Evolutionary conservation across 2,329 filamentous ascomycete genomes (phyloP).

Genomic region (Beauveria australis): DNA sequence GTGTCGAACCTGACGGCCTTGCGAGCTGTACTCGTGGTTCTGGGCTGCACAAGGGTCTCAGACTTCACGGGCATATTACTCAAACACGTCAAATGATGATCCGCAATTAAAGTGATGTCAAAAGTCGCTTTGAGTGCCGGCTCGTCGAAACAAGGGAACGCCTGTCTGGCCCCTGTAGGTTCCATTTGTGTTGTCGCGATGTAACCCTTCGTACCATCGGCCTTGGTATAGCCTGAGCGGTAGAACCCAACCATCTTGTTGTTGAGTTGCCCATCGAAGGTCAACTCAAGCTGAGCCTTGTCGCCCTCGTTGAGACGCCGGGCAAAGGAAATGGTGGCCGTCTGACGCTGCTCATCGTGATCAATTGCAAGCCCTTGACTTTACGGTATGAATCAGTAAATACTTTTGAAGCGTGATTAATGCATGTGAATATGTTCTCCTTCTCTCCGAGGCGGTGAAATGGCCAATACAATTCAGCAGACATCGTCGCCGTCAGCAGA

Average conservation of each 20-base stretch:
- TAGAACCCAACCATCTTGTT: slow-evolving; percentile 99
- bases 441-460: not conserved
- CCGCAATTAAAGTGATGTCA: slow-evolving; percentile 82
- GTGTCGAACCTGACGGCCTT: slow-evolving; percentile 89
- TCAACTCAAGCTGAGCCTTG: slow-evolving; percentile 55
- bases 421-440: too few species aligned
- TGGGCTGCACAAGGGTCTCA: slow-evolving; percentile 62
- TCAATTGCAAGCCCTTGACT: slow-evolving; percentile 45
- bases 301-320: slow-evolving; percentile 62
- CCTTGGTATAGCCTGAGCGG: slow-evolving; percentile 81
- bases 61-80: slow-evolving; percentile 94
- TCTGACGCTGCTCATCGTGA: slow-evolving; percentile 72
- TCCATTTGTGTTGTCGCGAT: slow-evolving; percentile 95
- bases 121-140: slow-evolving; percentile 89
- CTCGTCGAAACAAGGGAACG: slow-evolving; percentile 96
- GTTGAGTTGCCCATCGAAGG: slow-evolving; percentile 71
- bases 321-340: slow-evolving; percentile 71
- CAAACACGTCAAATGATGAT: slow-evolving; percentile 78
- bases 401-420: not conserved
- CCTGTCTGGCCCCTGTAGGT: slow-evolving; percentile 83
- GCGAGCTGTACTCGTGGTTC: slow-evolving; percentile 20
- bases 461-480: not conserved
- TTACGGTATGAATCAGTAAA: slow-evolving; percentile 1
- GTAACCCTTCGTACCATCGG: slow-evolving; percentile 70
- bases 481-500: not conserved